phyloP scores from a whole-genome alignment of 2,329 filamentous ascomycete species.

The Torrubiella hemipterigena region DNA sequence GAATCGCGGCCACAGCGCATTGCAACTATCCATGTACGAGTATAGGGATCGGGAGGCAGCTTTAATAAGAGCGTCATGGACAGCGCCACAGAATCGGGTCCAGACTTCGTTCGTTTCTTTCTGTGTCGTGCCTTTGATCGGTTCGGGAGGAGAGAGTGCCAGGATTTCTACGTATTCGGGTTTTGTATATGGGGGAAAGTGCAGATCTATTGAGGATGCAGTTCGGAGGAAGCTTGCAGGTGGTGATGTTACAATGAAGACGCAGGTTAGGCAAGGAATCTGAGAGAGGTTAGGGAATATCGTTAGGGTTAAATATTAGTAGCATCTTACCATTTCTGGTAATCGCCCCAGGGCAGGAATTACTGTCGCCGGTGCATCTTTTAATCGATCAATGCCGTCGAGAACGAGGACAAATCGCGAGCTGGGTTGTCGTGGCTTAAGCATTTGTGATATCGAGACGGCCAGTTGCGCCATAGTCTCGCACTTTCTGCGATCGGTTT shows the following conservation, averaged over 20 bases:
- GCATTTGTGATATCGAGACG: conserved; percentile 56
- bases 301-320: conserved; percentile 1
- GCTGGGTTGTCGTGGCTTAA: conserved; percentile 25
- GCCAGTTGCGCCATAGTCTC: conserved; percentile 70
- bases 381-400: conserved; percentile 76
- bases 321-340: conserved; percentile 58
- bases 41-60: conserved; percentile 71
- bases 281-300: conserved; percentile 21
- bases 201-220: conserved; percentile 60
- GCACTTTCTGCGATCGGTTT: conserved; percentile 46
- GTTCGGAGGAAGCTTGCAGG: conserved; percentile 58
- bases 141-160: conserved; percentile 32
- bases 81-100: conserved; percentile 67
- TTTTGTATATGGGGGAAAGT: conserved; percentile 78
- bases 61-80: conserved; percentile 78
- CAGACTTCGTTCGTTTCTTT: conserved; percentile 57
- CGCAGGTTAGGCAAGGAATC: conserved; percentile 66
- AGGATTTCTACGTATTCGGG: conserved; percentile 69
- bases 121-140: conserved; percentile 36
- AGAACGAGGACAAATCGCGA: conserved; percentile 71
- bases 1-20: conserved; percentile 76
- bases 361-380: conserved; percentile 67
- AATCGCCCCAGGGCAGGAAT: conserved; percentile 71
- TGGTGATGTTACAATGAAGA: conserved; percentile 67
- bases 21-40: conserved; percentile 56